Conservation (phyloP, 1,139 yeast species). For the Saccharomycopsis hybrid region DNA sequence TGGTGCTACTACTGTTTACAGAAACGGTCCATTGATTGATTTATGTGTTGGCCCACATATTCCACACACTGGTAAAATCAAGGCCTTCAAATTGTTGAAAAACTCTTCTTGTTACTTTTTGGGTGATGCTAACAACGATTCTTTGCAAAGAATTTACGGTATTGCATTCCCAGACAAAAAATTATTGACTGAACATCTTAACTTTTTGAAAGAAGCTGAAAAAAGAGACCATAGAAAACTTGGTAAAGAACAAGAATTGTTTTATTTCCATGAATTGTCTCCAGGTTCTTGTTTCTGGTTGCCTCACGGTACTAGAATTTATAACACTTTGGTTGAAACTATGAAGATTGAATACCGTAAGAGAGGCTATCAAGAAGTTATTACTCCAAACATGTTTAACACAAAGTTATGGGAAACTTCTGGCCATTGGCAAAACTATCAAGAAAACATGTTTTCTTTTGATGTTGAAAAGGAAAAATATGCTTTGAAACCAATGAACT, state of each 20-base stretch:
- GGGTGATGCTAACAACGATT: constrained; percentile 90
- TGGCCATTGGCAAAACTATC: constrained; percentile 97
- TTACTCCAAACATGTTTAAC: constrained; percentile 96
- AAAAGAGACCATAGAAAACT: constrained; percentile 96
- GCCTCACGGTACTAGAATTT: constrained; percentile 97
- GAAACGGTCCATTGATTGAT: constrained; percentile 97
- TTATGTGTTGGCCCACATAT: constrained; percentile 98
- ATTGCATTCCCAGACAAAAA: constrained; percentile 98
- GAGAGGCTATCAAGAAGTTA: constrained; percentile 96
- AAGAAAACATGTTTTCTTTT: constrained; percentile 94
- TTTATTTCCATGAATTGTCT: constrained; percentile 90
- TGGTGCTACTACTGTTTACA: constrained; percentile 91
- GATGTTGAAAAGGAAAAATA: constrained; percentile 86
- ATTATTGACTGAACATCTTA: constrained; percentile 90
- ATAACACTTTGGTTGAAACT: constrained; percentile 73
- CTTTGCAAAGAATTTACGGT: constrained; percentile 97
- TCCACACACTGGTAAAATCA: constrained; percentile 95
- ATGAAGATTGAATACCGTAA: constrained; percentile 76
- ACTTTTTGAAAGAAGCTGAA: constrained; percentile 94
- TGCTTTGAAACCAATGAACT: constrained; percentile 97
- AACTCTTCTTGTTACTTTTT: constrained; percentile 95
- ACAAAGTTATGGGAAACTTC: constrained; percentile 95
- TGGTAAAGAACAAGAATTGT: constrained; percentile 94
- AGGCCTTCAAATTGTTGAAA: constrained; percentile 89
- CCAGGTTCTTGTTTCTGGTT: constrained; percentile 98